Base-by-base conservation (phyloP, 2,329 filamentous ascomycete species). In the Hymenoscyphus occultus region DNA sequence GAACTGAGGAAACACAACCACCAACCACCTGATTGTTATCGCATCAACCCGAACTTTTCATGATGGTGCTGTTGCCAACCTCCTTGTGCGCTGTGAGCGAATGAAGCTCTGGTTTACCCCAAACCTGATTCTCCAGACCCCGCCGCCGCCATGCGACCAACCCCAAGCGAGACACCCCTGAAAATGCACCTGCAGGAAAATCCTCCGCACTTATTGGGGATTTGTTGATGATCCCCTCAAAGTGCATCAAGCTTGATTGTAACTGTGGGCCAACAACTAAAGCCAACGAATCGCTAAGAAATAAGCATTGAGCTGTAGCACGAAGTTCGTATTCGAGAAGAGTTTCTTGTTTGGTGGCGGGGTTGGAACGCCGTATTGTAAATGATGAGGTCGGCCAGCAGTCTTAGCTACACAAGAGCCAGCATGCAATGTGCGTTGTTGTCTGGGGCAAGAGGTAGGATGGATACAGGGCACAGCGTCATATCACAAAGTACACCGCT, bases 341-440 rank as follows among this genome's bases (percentile, higher is more conserved):
- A 51, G 2, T 35, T 35, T 51, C 19, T 54, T 54, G 22, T 19
- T 54, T 54, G 48, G 48, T 54, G 48, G 19, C 48, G 48, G 22
- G 48, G 48, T 22, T 54, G 9, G 3, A 54, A 54, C 6, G 35
- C 35, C 35, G n/a, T 13, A 28, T 54, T 45, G 19, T 28, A 54
- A 39, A 62, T 51, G 54, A 61, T 54, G 59, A 62, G 63, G 59
- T 64, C 57, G 63, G 32, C 28, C 61, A 62, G 39, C 59, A 63
- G 48, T 28, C 35, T 28, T 42, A 42, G 58, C 35, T 32, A 60
- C 39, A 60, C 58, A 48, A 60, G 13, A 54, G 48, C 31, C 19
- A 54, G 48, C 48, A 54, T 54, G 48, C 48, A 31, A 28, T 54
- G 48, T 12, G 48, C 13, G 48, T 48, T 48, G 45, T 48, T 48